Base-by-base conservation (phyloP, 2,329 filamentous ascomycete genomes). In the Aspergillus tanneri region DNA sequence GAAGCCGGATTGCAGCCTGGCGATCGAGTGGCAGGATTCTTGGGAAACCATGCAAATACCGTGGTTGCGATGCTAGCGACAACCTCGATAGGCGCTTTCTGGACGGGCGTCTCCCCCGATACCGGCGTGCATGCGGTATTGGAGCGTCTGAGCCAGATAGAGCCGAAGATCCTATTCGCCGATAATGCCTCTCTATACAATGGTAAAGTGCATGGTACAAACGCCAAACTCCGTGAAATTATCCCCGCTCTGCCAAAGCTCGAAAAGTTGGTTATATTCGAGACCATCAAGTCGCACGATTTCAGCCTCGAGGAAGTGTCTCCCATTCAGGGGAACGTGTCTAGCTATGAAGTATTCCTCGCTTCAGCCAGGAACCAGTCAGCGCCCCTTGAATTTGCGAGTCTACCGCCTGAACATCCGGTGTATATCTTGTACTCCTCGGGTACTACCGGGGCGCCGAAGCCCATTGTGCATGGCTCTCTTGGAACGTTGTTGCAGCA, bases 401-500 rank as follows among this genome's bases (percentile, higher is more conserved):
- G 90, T 65, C 80, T 97, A 7, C 80, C 83, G 1, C 85, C 93
- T 1, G 88, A 92, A 16, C 90, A 96, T 57, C 92, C 92, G 0
- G 83, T 96, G 3, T 97, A 96, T 64, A 90, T 99, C 37, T 79
- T 97, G 25, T 99, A 95, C 71, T 95, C 88, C 1, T 92, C 87
- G 37, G 93, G 93, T 18, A 99, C 93, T 0, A 97, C 93, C 0
- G 84, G 84, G 2, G 72, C 82, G 14, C 92, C 93, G 5, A 97
- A 97, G 69, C 92, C 91, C 56, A 97, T 99, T 56, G 86, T 96
- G 2, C 93, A 99, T 68, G 92, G 90, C 0, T 86, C 90, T 0
- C 80, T 93, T 10, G 93, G 93, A 5, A 96, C 92, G 0, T 75
- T 99, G 5, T 80, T 97, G 42, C 92, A 97, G 68, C 93, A 97